Conservation (phyloP, 345 rosid species). For the Adansonia digitata region DNA sequence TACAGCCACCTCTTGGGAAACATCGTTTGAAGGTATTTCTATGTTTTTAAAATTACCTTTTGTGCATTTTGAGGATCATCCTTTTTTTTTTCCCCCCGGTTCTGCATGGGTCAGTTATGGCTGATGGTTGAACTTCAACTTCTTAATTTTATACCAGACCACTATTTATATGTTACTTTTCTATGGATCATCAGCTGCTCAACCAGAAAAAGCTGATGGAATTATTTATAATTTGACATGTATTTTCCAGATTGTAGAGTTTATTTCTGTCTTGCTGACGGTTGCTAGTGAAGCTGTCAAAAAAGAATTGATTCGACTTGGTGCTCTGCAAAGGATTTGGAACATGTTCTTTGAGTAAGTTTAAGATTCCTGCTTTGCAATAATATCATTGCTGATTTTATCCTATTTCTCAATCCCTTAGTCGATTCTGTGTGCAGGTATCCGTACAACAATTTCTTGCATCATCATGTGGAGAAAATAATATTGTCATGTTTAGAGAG, state of each 20-base stretch:
- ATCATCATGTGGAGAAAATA: slow-evolving; percentile 81
- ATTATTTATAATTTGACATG: neutral
- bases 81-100: neutral
- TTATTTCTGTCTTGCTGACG: slow-evolving; percentile 72
- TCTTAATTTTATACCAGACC: neutral
- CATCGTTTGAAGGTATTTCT: slow-evolving; percentile 74
- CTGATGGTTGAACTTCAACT: slow-evolving; percentile 15
- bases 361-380: slow-evolving; percentile 9
- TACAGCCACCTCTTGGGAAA: slow-evolving; percentile 94
- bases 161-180: neutral
- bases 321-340: slow-evolving; percentile 63
- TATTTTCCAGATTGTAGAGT: slow-evolving; percentile 79
- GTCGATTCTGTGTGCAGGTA: slow-evolving; percentile 53
- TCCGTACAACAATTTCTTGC: slow-evolving; percentile 89
- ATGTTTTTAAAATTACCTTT: neutral
- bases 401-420: slow-evolving; percentile 24
- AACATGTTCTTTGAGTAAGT: slow-evolving; percentile 86
- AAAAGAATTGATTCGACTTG: slow-evolving; percentile 70
- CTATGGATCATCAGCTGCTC: neutral
- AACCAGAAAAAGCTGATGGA: neutral
- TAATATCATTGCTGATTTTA: neutral
- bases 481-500: slow-evolving; percentile 77
- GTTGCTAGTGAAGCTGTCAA: slow-evolving; percentile 83
- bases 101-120: slow-evolving; percentile 1
- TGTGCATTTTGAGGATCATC: neutral